Percentiles rank a stretch among this genome's conserved stretches.
Conservation (phyloP, 768 basidiomycete genomes). For the Phallus indusiatus region DNA sequence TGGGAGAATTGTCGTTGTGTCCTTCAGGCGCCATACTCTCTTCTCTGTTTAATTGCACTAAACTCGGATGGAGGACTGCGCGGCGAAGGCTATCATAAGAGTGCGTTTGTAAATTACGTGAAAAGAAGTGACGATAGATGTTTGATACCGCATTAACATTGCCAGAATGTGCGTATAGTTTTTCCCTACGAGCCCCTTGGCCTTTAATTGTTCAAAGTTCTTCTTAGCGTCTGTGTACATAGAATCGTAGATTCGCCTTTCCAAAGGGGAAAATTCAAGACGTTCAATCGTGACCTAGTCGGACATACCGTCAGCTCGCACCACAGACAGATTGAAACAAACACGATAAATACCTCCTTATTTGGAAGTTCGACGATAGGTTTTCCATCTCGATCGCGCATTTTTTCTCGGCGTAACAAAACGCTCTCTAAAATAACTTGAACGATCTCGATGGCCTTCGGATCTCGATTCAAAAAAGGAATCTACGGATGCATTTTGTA, state of each 20-base stretch:
- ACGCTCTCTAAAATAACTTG: constrained; percentile 89
- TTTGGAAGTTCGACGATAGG: constrained; percentile 80
- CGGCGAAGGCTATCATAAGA: constrained; percentile 57
- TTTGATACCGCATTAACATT: constrained; percentile 80
- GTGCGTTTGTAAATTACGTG: constrained; percentile 5
- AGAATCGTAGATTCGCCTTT: constrained; percentile 83
- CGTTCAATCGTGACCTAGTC: constrained; percentile 54
- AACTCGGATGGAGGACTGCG: constrained; percentile 83
- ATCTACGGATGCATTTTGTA: constrained; percentile 24
- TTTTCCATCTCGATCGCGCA: constrained; percentile 80
- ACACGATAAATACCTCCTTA: constrained; percentile 51
- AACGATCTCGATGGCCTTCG: constrained; percentile 89
- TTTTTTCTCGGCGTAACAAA: constrained; percentile 82
- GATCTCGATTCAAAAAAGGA: constrained; percentile 85
- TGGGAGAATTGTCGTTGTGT: constrained; percentile 24
- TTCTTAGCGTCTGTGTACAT: constrained; percentile 72
- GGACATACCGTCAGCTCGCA: background rate
- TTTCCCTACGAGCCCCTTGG: constrained; percentile 67
- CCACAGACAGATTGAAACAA: background rate
- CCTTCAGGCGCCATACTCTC: constrained; percentile 28
- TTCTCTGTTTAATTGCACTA: constrained; percentile 49
- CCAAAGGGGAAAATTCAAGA: constrained; percentile 72
- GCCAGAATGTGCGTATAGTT: constrained; percentile 87
- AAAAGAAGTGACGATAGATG: background rate
- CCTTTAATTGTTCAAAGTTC: constrained; percentile 70